phyloP scores from a whole-genome alignment of 192 early-diverging fungal species.

The Paraglomus occultum region DNA sequence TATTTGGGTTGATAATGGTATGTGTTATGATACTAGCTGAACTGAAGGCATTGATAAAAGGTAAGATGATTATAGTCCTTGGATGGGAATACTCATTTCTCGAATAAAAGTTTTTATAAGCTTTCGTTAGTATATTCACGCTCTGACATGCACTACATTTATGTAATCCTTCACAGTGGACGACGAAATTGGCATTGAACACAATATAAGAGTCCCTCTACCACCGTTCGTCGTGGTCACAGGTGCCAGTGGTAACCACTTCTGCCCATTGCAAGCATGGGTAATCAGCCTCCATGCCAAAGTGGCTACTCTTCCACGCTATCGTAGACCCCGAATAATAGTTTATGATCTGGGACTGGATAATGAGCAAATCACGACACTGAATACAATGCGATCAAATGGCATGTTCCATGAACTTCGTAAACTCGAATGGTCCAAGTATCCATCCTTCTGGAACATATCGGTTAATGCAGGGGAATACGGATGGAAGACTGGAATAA shows the following conservation, averaged over 20 bases:
- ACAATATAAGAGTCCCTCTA: too few relatives aligned
- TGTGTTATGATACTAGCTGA: too few relatives aligned
- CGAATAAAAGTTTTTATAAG: too few relatives aligned
- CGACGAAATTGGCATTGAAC: too few relatives aligned
- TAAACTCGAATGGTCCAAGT: constrained; percentile 42
- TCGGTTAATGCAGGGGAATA: constrained; percentile 49
- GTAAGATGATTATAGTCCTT: too few relatives aligned
- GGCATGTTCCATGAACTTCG: constrained; percentile 46
- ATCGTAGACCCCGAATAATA: constrained; percentile 41
- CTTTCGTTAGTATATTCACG: too few relatives aligned
- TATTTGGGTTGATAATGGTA: too few relatives aligned
- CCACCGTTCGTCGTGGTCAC: constrained; percentile 47
- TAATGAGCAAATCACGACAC: constrained; percentile 36
- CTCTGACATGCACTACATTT: too few relatives aligned
- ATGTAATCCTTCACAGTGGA: too few relatives aligned
- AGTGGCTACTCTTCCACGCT: constrained; percentile 33
- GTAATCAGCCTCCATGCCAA: constrained; percentile 44
- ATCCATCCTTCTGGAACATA: constrained; percentile 55
- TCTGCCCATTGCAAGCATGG: constrained; percentile 52
- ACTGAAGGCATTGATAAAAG: too few relatives aligned
- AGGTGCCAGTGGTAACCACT: constrained; percentile 52
- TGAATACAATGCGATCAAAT: constrained; percentile 43
- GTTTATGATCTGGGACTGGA: constrained; percentile 54
- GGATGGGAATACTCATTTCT: too few relatives aligned
- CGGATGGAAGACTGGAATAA: constrained; percentile 56